Conservation (phyloP, 2,329 filamentous ascomycete species). For the Phialophora expanda region DNA sequence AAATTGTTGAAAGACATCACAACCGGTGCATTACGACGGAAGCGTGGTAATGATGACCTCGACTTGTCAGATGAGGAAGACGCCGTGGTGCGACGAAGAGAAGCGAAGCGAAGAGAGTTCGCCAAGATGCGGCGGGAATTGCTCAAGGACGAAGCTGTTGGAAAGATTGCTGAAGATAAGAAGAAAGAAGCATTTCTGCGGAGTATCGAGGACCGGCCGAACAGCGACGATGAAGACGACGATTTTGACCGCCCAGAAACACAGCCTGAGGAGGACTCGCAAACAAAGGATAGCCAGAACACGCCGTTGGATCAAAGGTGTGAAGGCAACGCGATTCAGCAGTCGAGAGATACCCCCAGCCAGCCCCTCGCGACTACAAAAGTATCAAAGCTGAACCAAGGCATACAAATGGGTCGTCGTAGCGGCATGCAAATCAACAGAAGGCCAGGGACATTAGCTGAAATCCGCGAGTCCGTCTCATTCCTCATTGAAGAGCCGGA, state of each 20-base stretch:
- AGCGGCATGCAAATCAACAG: slow-evolving; percentile 70
- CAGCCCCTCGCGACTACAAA: slow-evolving; percentile 43
- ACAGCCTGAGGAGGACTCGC: slow-evolving; percentile 39
- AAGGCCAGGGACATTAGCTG: slow-evolving; percentile 75
- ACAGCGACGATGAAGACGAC: slow-evolving; percentile 72
- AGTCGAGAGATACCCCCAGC: not conserved
- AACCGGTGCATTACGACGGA: slow-evolving; percentile 82
- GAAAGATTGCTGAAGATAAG: slow-evolving; percentile 85
- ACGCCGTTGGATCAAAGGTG: slow-evolving; percentile 44
- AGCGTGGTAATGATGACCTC: slow-evolving; percentile 76
- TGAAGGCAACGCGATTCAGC: slow-evolving; percentile 47
- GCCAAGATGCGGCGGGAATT: slow-evolving; percentile 89
- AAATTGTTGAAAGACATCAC: slow-evolving; percentile 93
- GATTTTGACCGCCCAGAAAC: slow-evolving; percentile 61
- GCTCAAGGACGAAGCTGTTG: slow-evolving; percentile 84
- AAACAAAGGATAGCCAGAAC: slow-evolving; percentile 23
- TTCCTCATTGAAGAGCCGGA: slow-evolving; percentile 74
- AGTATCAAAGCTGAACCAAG: slow-evolving; percentile 61
- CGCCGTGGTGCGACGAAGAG: slow-evolving; percentile 74
- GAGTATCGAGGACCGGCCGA: slow-evolving; percentile 82
- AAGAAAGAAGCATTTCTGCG: slow-evolving; percentile 89
- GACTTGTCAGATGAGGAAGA: slow-evolving; percentile 92
- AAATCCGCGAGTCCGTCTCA: slow-evolving; percentile 82
- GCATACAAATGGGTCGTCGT: slow-evolving; percentile 66
- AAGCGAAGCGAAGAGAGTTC: slow-evolving; percentile 85